phyloP scores from a whole-genome alignment of 2,329 filamentous ascomycete genomes.

The Pseudogymnoascus sp. region DNA sequence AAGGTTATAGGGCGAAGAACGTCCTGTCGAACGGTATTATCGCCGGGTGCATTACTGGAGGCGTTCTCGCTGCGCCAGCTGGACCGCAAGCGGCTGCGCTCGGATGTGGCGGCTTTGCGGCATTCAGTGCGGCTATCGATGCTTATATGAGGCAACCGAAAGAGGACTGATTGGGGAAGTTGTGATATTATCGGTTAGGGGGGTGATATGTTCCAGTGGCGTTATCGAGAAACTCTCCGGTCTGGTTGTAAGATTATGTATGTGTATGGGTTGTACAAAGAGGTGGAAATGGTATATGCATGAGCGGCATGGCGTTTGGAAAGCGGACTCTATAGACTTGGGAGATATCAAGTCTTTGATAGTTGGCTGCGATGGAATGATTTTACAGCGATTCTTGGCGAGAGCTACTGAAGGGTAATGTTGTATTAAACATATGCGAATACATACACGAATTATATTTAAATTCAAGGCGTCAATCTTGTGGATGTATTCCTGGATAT shows the following conservation, averaged over 20 bases:
- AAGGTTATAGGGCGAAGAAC: constrained; percentile 87
- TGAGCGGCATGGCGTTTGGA: constrained; percentile 7
- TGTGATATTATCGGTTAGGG: not conserved
- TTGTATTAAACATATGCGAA: not conserved
- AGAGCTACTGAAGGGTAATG: not conserved
- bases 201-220: not conserved
- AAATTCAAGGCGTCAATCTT: not conserved
- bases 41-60: constrained; percentile 86
- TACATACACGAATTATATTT: constrained; percentile 5
- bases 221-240: not conserved
- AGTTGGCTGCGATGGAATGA: constrained; percentile 1
- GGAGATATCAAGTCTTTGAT: not conserved
- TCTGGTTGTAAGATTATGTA: constrained; percentile 3
- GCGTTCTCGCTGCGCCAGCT: constrained; percentile 74
- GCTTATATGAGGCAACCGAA: constrained; percentile 76
- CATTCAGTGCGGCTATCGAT: constrained; percentile 87
- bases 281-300: constrained; percentile 3
- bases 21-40: constrained; percentile 81
- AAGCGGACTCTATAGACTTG: constrained; percentile 1
- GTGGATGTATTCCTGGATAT: not conserved
- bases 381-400: constrained; percentile 1
- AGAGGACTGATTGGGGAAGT: constrained; percentile 32
- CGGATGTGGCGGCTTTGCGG: constrained; percentile 88
- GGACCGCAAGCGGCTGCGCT: constrained; percentile 82
- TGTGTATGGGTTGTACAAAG: constrained; percentile 7